These are phyloP conservation scores for Haberlea rhodopensis DNA, from an alignment of 257 asterid species.

Conservation along the genomic window DNA sequence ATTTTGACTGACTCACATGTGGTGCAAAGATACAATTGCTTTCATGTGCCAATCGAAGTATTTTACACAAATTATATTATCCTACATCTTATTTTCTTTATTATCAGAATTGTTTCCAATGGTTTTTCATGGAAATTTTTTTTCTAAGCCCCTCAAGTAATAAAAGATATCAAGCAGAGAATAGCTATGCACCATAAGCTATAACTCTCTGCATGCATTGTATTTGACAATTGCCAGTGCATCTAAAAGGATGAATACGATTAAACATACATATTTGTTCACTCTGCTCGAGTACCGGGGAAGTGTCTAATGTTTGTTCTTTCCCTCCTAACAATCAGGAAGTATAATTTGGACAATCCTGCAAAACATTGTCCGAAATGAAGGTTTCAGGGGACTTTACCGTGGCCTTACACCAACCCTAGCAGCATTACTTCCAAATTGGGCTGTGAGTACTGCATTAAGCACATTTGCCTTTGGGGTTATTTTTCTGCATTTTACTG, in stretches of 20 bases:
- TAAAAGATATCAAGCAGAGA: background rate
- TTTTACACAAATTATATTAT: background rate
- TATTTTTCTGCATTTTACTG: background rate
- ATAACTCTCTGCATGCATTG: background rate
- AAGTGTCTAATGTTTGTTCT: conserved; percentile 22
- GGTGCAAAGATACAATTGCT: background rate
- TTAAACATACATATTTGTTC: background rate
- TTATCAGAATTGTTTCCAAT: no score
- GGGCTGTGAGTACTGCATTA: conserved; percentile 79
- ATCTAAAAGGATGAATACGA: background rate
- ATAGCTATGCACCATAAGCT: background rate
- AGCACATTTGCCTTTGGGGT: background rate
- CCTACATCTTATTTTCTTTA: no score
- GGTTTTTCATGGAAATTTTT: background rate
- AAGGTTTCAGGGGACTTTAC: conserved; percentile 88
- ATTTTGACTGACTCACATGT: background rate
- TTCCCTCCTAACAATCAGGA: conserved; percentile 51
- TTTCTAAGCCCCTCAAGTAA: background rate
- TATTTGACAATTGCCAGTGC: background rate
- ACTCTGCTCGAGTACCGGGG: background rate
- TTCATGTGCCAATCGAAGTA: background rate
- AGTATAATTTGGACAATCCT: conserved; percentile 79
- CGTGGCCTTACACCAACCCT: conserved; percentile 97
- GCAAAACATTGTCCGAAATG: conserved; percentile 57
- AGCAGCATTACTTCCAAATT: conserved; percentile 93